Conservation (phyloP, 176 grass and related monocot genomes). For the Poa pratensis region DNA sequence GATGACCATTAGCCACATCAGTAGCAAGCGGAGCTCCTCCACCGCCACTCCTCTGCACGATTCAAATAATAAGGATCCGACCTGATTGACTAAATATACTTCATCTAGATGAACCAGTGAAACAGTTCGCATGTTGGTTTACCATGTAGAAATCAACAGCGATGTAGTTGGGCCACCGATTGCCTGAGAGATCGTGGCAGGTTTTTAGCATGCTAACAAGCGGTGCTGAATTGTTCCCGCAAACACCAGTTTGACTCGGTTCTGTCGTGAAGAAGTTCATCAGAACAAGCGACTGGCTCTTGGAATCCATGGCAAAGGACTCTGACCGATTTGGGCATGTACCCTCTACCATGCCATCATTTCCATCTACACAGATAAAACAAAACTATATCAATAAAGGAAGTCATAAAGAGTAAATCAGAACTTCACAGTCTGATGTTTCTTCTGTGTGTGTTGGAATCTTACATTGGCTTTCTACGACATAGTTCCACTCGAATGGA, state of each 20-base stretch:
- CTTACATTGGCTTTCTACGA: conserved; percentile 91
- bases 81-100: background rate
- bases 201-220: conserved; percentile 85
- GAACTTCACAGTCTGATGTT: background rate
- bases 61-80: background rate
- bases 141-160: conserved; percentile 99
- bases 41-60: conserved; percentile 57
- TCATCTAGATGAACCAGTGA: background rate
- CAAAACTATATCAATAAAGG: background rate
- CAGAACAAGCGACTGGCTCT: conserved; percentile 81
- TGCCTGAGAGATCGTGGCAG: conserved; percentile 69
- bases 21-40: conserved; percentile 68
- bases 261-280: conserved; percentile 82
- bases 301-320: conserved; percentile 75
- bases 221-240: conserved; percentile 68
- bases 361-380: conserved; percentile 61
- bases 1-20: conserved; percentile 70
- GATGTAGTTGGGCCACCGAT: conserved; percentile 94
- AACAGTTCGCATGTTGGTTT: background rate
- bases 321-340: conserved; percentile 71
- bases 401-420: background rate
- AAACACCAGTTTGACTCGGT: conserved; percentile 49
- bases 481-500: conserved; percentile 80
- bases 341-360: conserved; percentile 64
- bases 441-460: background rate